phyloP scores from a whole-genome alignment of 768 basidiomycete species.

The Lactarius quietus region DNA sequence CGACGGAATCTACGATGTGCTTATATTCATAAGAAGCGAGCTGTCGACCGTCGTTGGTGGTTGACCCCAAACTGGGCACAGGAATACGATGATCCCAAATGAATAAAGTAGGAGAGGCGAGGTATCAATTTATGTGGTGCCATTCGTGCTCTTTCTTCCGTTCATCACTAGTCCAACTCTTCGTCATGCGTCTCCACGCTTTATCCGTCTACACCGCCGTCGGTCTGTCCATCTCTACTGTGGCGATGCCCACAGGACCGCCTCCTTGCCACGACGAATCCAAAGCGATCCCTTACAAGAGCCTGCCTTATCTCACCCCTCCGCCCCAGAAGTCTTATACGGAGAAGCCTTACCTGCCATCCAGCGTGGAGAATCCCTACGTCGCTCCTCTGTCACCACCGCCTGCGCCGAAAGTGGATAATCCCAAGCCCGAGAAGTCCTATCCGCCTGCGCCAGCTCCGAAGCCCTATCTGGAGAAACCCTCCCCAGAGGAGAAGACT shows the following conservation, averaged over 20 bases:
- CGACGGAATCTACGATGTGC: neutral
- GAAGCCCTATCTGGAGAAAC: neutral
- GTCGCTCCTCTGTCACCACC: neutral
- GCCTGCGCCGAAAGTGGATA: neutral
- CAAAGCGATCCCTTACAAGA: neutral
- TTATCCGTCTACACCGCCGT: slow-evolving; percentile 7
- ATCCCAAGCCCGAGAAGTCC: neutral
- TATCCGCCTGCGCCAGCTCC: neutral
- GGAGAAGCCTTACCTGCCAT: neutral
- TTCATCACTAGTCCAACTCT: slow-evolving; percentile 16
- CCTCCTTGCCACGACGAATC: slow-evolving; percentile 4
- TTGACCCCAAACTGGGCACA: neutral
- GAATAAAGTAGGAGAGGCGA: slow-evolving; percentile 9
- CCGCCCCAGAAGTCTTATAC: neutral
- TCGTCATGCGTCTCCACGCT: slow-evolving; percentile 10
- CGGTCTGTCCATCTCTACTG: neutral
- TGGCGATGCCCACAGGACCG: slow-evolving; percentile 7
- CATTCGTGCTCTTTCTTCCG: slow-evolving; percentile 6
- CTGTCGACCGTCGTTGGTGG: neutral
- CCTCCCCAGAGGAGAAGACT: slow-evolving; percentile 9
- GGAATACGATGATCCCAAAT: slow-evolving; percentile 12
- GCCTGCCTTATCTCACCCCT: neutral
- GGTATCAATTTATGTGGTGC: neutral
- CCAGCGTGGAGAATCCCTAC: too few relatives aligned
- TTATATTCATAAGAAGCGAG: neutral